Percentiles rank a stretch among this genome's conserved stretches.
phyloP scores from a whole-genome alignment of 805 yeast genomes.

The Saccharomycopsis fermentans region DNA sequence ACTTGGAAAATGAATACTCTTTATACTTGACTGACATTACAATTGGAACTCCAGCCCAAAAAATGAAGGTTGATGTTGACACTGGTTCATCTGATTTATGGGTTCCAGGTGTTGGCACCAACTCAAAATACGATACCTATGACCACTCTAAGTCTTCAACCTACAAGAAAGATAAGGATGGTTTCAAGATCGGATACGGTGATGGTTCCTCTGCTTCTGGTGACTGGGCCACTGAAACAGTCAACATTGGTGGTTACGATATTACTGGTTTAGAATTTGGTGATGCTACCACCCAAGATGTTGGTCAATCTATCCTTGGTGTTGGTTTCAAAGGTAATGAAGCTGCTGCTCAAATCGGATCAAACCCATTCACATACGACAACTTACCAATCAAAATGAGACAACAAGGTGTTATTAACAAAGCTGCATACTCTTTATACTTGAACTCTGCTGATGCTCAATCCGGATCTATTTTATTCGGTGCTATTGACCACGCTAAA shows the following conservation, averaged over 20 bases:
- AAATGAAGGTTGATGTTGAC: conserved; percentile 34
- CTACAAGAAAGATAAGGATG: conserved; percentile 25
- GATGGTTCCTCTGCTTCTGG: conserved; percentile 44
- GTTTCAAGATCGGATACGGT: conserved; percentile 34
- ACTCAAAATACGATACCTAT: conserved; percentile 29
- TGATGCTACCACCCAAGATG: conserved; percentile 14
- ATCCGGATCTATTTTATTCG: conserved; percentile 32
- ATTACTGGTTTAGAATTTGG: conserved; percentile 11
- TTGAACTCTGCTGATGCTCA: conserved; percentile 26
- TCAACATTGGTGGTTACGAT: conserved; percentile 16
- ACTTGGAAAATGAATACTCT: conserved; percentile 30
- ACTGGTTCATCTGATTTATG: conserved; percentile 43
- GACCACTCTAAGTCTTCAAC: conserved; percentile 26
- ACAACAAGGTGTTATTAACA: conserved; percentile 31
- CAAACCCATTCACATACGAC: conserved; percentile 30
- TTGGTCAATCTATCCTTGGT: conserved; percentile 53
- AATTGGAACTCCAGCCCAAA: conserved; percentile 29
- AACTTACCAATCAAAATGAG: conserved; percentile 27
- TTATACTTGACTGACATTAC: conserved; percentile 36
- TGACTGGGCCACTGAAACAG: conserved; percentile 44
- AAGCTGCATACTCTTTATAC: conserved; percentile 37
- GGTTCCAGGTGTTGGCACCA: conserved; percentile 25
- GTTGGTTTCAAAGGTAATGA: conserved; percentile 65
- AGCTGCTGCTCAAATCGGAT: conserved; percentile 44
- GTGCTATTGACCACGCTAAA: conserved; percentile 35